Conservation (phyloP, 2,329 filamentous ascomycete genomes). For the Hypoxylon sp. region DNA sequence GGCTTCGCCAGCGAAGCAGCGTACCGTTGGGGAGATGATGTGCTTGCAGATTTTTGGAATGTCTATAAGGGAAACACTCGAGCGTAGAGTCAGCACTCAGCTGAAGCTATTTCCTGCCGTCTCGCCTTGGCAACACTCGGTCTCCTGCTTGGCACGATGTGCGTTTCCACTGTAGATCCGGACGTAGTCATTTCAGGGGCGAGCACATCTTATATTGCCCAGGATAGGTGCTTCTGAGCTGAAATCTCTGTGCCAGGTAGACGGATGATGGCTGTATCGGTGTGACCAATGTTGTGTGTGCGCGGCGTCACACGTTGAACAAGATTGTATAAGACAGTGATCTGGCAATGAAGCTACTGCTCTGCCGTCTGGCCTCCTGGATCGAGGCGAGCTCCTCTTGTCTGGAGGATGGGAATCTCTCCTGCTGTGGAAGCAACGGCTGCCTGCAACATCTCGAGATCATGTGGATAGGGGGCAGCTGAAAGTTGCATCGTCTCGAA, state of each 20-base stretch:
- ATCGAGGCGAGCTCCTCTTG: not conserved
- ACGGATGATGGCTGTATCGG: slow-evolving; percentile 21
- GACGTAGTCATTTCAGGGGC: not conserved
- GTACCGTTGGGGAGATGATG: not conserved
- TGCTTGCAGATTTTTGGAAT: not conserved
- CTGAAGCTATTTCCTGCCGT: not conserved
- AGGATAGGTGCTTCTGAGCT: not conserved
- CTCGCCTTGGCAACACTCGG: not conserved
- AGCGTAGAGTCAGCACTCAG: not conserved
- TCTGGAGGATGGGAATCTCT: not conserved
- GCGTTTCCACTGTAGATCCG: not conserved
- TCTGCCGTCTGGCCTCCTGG: slow-evolving; percentile 6
- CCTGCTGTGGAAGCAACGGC: slow-evolving; percentile 30
- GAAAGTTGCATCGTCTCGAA: slow-evolving; percentile 1
- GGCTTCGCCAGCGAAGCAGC: not conserved
- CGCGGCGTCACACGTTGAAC: slow-evolving; percentile 27
- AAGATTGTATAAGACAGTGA: slow-evolving; percentile 5
- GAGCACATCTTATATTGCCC: not conserved
- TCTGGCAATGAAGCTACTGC: slow-evolving; percentile 9
- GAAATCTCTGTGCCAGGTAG: not conserved
- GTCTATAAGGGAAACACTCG: not conserved
- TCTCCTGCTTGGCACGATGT: not conserved
- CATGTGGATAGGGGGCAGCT: not conserved
- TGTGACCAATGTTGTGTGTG: slow-evolving; percentile 17
- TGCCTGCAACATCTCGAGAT: slow-evolving; percentile 24